These are phyloP conservation scores for Martensiomyces pterosporus DNA, from an alignment of 192 early-diverging fungal genomes.

Conservation along the genomic window DNA sequence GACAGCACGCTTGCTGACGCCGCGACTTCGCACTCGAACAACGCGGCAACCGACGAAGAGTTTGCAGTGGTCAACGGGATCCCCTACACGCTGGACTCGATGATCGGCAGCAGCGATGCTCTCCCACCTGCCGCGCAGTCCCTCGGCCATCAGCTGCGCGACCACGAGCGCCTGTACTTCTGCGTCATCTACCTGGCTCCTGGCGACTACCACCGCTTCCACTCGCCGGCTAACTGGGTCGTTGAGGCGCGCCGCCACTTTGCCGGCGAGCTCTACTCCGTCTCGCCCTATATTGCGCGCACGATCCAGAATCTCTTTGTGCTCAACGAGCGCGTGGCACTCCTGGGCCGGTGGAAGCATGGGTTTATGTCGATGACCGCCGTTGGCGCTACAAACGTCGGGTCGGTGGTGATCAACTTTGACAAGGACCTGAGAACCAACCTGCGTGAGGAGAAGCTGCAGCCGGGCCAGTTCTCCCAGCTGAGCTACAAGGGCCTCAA, in stretches of 20 bases:
- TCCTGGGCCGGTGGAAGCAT: slow-evolving; percentile 88
- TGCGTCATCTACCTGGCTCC: slow-evolving; percentile 95
- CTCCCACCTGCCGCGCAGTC: slow-evolving; percentile 27
- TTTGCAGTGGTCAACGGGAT: slow-evolving; percentile 89
- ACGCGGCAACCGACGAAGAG: slow-evolving; percentile 70
- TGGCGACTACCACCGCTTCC: slow-evolving; percentile 99
- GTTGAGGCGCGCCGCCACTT: slow-evolving; percentile 87
- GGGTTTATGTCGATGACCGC: slow-evolving; percentile 97
- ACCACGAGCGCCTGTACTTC: slow-evolving; percentile 79
- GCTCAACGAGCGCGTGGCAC: slow-evolving; percentile 92
- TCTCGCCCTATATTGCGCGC: slow-evolving; percentile 86
- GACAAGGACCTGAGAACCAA: slow-evolving; percentile 78
- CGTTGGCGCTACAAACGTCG: slow-evolving; percentile 98
- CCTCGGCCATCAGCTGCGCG: slow-evolving; percentile 46
- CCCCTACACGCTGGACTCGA: slow-evolving; percentile 69
- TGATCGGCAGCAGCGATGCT: slow-evolving; percentile 59
- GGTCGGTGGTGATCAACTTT: slow-evolving; percentile 92
- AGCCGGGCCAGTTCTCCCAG: slow-evolving; percentile 74
- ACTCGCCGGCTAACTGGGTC: slow-evolving; percentile 94
- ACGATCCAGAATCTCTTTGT: slow-evolving; percentile 88
- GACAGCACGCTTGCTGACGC: slow-evolving; percentile 44
- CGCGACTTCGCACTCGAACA: slow-evolving; percentile 51
- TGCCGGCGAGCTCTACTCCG: slow-evolving; percentile 92
- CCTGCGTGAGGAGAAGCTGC: slow-evolving; percentile 49
- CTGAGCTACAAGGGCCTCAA: slow-evolving; percentile 62